Evolutionary conservation across 176 grass and related monocot species (phyloP), one percentile per base, ranked within the genome.

Genomic region (Musa itinerans): DNA sequence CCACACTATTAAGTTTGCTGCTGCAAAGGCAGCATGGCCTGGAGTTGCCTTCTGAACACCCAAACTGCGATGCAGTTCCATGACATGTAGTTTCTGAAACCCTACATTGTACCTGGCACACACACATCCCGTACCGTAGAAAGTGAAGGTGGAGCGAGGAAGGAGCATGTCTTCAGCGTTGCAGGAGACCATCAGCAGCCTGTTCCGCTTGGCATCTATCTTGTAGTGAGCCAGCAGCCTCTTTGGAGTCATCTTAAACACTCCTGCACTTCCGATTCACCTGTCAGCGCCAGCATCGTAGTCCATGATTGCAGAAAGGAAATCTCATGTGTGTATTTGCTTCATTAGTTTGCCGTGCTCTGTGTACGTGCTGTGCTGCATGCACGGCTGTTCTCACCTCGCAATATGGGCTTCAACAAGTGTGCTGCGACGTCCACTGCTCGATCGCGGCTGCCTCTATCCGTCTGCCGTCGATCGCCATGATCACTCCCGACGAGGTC

Each of bases 121-220:
- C 27, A 34, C 34, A 43, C 34, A 43, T 43, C 34, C 34, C 23
- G 6, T 74, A 98, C 90, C 90, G 69, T 85, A 93, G 80, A 98
- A 93, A 8, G 95, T 93, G 86, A 93, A 98, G 83, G 83, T 87
- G 65, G 95, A 91, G 19, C 90, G 88, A 21, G 95, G 86, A 19
- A 98, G 90, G 59, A 98, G 90, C 90, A 98, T 80, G 86, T 93
- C 95, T 73, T 98, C 90, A 22, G 95, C 88, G 80, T 93, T 91
- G 86, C 95, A 98, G 21, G 95, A 76, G 20, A 93, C 73, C 88
- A 93, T 84, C 2, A 93, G 73, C 49, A 98, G 86, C 76, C 88
- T 84, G n/a, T 87, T 82, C 20, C 69, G 68, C 55, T 78, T 21
- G 9, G 69, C 23, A 75, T 98, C 95, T 79, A 98, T 81, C 75